Evolutionary conservation across 1,284 basidiomycete genomes (phyloP), one percentile per base, ranked within the genome.

Genomic region (Erythrobasidium hasegawianum): DNA sequence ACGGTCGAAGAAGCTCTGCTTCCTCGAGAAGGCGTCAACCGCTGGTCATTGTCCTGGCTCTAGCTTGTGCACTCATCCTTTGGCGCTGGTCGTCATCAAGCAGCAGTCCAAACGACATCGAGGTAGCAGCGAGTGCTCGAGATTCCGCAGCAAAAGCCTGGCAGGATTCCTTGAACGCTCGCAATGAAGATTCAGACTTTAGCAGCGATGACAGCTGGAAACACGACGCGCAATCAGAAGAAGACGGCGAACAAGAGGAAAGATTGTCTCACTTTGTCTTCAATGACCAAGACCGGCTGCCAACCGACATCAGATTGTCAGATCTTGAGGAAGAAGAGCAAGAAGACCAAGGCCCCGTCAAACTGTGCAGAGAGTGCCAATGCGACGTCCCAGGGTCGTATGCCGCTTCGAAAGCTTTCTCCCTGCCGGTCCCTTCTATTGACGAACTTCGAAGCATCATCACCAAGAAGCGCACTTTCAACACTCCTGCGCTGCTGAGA

Each of bases 311-410:
- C 45, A 47, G 22, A 16, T 24, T 24, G 45, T 18, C 45, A 24
- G n/a, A 24, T 47, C 45, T 24, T 18, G n/a, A 24, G 22, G 45
- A n/a, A n/a, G 4, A 4, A 33, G 33, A 33, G 33, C 33, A 33
- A 33, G 33, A 33, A 33, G 33, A 33, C 5, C 33, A 56, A 16
- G 61, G 54, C 24, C 61, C 61, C 38, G 61, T 64, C 16, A 38
- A 53, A n/a, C 55, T 65, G 18, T 65, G 62, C 27, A 55, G 55
- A 41, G 56, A 57, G 26, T 65, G 62, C 56, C 55, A 65, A 24
- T 65, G 62, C 38, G 47, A 45, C 26, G 55, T 55, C 16, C 55
- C 62, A 20, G 62, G 62, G 9, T 55, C 62, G 26, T 65, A 58
- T 58, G 62, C 62, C 8, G 45, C 41, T 20, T 57, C 62, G 16